Conservation (phyloP, 23 red algal species). For the Gracilaria domingensis region DNA sequence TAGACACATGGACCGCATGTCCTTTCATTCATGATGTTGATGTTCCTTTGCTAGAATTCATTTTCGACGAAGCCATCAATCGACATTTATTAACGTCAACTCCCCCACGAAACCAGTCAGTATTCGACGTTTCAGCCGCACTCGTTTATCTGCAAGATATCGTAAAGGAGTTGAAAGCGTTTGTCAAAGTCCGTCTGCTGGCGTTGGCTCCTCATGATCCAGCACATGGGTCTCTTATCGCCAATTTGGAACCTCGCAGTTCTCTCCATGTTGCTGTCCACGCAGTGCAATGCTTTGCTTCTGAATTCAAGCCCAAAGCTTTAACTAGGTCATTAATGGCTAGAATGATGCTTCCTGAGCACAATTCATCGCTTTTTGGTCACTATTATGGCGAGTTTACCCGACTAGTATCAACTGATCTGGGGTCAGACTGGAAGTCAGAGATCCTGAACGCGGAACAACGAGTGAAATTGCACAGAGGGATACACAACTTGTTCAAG, state of each 20-base stretch:
- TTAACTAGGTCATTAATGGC: slow-evolving; percentile 59
- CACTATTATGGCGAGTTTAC: slow-evolving; percentile 29
- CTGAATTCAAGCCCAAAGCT: slow-evolving; percentile 51
- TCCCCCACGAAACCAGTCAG: slow-evolving; percentile 47
- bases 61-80: slow-evolving; percentile 69
- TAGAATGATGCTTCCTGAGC: slow-evolving; percentile 57
- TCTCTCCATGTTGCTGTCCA: slow-evolving; percentile 69
- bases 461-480: slow-evolving; percentile 5
- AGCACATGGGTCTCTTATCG: neutral
- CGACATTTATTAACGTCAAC: slow-evolving; percentile 64
- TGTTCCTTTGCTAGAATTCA: slow-evolving; percentile 5
- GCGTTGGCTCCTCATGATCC: neutral
- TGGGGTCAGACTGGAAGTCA: slow-evolving; percentile 22
- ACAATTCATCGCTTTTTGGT: slow-evolving; percentile 42
- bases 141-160: slow-evolving; percentile 48
- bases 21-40: slow-evolving; percentile 34
- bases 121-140: slow-evolving; percentile 49
- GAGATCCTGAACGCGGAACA: neutral
- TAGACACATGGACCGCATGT: slow-evolving; percentile 31
- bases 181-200: slow-evolving; percentile 16
- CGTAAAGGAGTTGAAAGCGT: slow-evolving; percentile 40
- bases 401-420: slow-evolving; percentile 32
- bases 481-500: slow-evolving; percentile 49
- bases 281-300: slow-evolving; percentile 25
- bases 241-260: neutral